Evolutionary conservation across 495 filamentous ascomycete species (phyloP), one percentile per base, ranked within the genome.

Genomic region (Xylaria longipes): DNA sequence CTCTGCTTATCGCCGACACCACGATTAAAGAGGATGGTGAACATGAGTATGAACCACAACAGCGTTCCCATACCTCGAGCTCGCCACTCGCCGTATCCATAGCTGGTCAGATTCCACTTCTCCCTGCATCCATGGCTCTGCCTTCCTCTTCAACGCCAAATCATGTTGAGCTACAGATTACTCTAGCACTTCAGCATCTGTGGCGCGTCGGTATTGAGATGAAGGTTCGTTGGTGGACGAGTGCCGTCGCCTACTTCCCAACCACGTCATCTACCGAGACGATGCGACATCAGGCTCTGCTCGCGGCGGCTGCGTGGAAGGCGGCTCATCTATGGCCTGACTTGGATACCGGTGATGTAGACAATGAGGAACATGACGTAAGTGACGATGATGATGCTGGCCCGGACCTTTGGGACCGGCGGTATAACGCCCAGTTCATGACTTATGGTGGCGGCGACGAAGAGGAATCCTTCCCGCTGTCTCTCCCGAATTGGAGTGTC

Each of bases 41-140:
- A 54, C 22, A 56, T 54, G 45, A 64, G 15, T 22, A 61, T 57
- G 54, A 39, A 27, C 25, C n/a, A 62, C 29, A 29, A 48, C 35
- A 25, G 14, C 7, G 7, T 31, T 63, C 35, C 1, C 3, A 70
- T 45, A 33, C 25, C 33, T 75, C 70, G 12, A 54, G 50, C 20
- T 52, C 69, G 74, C 76, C 60, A 74, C 74, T 46, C 43, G 73
- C 46, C 64, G 79, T 81, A 68, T 82, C 75, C 61, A 85, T 97
- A 15, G 95, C 97, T 1, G 96, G 96, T 0, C 95, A 98, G 79
- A 97, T 99, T 64, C 94, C 96, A 1, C 87, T 99, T 2, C 82
- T 95, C 2, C 96, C 96, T 0, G 87, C 90, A 17, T 88, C 88
- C 7, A 98, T 99, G 95, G 80, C 86, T n/a, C 72, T 89, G 3